A percentile compares a stretch with the other conserved stretches of the same genome.
phyloP scores from a whole-genome alignment of 163 green algal genomes.

The Scenedesmus sp. region DNA sequence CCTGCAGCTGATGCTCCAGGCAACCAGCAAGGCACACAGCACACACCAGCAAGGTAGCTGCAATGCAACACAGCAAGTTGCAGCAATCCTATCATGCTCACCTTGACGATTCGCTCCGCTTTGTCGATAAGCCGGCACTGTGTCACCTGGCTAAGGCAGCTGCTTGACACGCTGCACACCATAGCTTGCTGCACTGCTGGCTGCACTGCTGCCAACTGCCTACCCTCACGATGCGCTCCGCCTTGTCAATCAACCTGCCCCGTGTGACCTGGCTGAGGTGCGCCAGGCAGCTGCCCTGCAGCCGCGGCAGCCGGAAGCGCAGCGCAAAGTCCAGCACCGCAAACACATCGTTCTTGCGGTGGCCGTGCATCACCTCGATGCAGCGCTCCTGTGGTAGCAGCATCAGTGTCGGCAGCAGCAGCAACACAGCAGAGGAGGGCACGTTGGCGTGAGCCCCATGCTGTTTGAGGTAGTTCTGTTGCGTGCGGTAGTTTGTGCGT shows the following conservation, averaged over 20 bases:
- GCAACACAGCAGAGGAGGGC: neutral
- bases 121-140: neutral
- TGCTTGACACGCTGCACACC: neutral
- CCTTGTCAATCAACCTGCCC: conserved; percentile 17
- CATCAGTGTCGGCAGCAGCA: neutral
- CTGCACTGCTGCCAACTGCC: neutral
- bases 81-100: neutral
- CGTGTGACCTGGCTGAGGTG: neutral
- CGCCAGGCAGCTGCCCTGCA: conserved; percentile 50
- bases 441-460: no score
- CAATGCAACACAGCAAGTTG: no score
- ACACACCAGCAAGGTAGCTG: no score
- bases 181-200: neutral
- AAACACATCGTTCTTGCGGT: conserved; percentile 44
- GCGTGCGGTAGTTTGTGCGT: no score
- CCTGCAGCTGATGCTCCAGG: conserved; percentile 9
- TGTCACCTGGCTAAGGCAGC: neutral
- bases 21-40: neutral
- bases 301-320: conserved; percentile 24
- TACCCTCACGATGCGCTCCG: conserved; percentile 28
- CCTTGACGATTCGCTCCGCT: no score
- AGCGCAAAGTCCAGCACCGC: conserved; percentile 40
- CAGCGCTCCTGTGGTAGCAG: conserved; percentile 35
- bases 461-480: no score
- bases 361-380: conserved; percentile 21